Percentiles rank a stretch among this genome's conserved stretches.
Conservation (phyloP, 2,329 filamentous ascomycete species). For the Trichoderma aggressivum region DNA sequence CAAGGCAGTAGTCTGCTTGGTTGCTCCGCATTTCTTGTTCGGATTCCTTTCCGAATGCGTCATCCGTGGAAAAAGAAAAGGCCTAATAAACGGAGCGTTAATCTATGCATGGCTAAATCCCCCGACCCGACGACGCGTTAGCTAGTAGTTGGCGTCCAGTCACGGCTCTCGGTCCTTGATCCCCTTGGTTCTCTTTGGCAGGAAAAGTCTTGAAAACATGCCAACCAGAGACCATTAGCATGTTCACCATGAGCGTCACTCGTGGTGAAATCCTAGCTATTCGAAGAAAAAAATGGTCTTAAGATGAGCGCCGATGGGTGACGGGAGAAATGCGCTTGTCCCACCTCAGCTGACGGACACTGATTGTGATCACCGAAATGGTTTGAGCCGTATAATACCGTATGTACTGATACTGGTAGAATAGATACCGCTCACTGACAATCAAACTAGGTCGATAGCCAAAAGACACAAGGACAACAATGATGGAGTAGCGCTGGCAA, state of each 20-base stretch:
- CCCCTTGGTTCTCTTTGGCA: slow-evolving; percentile 1
- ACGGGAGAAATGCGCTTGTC: background rate
- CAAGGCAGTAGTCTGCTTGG: background rate
- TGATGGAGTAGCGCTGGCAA: background rate
- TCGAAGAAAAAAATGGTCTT: background rate
- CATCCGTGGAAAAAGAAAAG: background rate
- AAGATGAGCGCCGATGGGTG: background rate
- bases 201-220: background rate
- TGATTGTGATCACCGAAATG: background rate
- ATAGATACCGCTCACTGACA: background rate
- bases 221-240: background rate
- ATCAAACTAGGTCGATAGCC: background rate
- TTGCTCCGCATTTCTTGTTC: slow-evolving; percentile 6
- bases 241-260: background rate
- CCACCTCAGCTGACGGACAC: background rate
- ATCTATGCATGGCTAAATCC: slow-evolving; percentile 17
- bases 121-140: slow-evolving; percentile 12
- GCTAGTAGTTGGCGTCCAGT: slow-evolving; percentile 1
- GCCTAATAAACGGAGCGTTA: background rate
- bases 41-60: slow-evolving; percentile 6
- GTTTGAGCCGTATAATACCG: background rate
- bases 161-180: slow-evolving; percentile 1
- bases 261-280: background rate
- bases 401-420: background rate
- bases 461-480: background rate